Percentiles rank a stretch among this genome's conserved stretches.
These are phyloP conservation scores for Arabidopsis suecica DNA, from an alignment of 345 rosid species.

Conservation along the genomic window DNA sequence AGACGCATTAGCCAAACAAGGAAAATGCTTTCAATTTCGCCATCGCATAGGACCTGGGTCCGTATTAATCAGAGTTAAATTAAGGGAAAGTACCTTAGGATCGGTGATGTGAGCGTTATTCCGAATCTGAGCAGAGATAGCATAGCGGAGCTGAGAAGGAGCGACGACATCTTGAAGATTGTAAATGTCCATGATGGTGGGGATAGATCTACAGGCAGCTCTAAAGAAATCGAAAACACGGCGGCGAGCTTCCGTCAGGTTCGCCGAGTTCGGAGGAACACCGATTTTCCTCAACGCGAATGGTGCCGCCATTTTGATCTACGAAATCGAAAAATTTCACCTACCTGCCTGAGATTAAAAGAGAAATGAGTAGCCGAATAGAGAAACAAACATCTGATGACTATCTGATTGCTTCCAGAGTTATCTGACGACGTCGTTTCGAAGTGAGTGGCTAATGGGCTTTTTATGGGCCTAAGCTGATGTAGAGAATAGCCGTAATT, in stretches of 20 bases:
- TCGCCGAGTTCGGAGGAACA: constrained; percentile 86
- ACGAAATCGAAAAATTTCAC: constrained; percentile 18
- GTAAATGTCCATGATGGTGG: constrained; percentile 82
- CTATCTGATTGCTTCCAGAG: constrained; percentile 1
- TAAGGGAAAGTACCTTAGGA: constrained; percentile 66
- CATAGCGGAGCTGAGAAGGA: constrained; percentile 77
- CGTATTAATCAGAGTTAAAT: constrained; percentile 1
- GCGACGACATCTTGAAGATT: constrained; percentile 82
- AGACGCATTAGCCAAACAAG: not conserved
- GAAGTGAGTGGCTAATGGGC: not conserved
- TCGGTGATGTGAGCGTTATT: constrained; percentile 72
- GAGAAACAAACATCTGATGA: constrained; percentile 26
- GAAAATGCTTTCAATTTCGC: not conserved
- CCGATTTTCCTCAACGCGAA: constrained; percentile 67
- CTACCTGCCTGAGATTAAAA: constrained; percentile 9
- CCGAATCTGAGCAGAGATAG: constrained; percentile 88
- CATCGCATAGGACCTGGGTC: not conserved
- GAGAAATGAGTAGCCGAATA: constrained; percentile 22
- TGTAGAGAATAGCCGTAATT: not conserved
- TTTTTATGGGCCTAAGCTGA: constrained; percentile 12
- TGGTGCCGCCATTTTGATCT: constrained; percentile 53
- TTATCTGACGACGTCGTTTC: constrained; percentile 22
- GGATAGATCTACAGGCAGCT: constrained; percentile 81
- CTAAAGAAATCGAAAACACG: constrained; percentile 86
- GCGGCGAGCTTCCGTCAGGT: constrained; percentile 76